Conservation (phyloP, 225 moss, liverwort and hornwort species). For the Polytrichum formosum region DNA sequence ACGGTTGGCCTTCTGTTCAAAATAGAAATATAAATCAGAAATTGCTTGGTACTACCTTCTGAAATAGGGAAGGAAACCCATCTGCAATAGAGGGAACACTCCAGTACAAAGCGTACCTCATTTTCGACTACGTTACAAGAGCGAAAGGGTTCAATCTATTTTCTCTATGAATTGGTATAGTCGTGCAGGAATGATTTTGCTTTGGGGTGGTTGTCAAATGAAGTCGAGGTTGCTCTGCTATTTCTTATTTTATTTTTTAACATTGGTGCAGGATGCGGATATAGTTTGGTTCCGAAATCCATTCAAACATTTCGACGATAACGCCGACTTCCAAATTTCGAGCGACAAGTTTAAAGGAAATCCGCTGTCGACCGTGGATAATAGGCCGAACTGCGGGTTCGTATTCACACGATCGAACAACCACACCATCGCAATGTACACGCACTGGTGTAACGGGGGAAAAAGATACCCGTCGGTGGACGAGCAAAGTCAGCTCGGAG, state of each 20-base stretch:
- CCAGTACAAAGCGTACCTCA: too few relatives aligned
- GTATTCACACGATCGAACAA: slow-evolving; percentile 54
- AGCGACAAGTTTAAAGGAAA: slow-evolving; percentile 57
- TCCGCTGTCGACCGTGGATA: slow-evolving; percentile 13
- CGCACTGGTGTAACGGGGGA: slow-evolving; percentile 58
- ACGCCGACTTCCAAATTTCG: slow-evolving; percentile 72
- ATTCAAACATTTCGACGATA: slow-evolving; percentile 35
- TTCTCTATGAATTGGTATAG: not conserved
- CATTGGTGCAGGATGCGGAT: slow-evolving; percentile 70
- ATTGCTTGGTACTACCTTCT: too few relatives aligned
- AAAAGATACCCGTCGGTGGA: slow-evolving; percentile 30
- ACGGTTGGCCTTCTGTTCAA: not conserved
- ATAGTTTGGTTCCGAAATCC: slow-evolving; percentile 83
- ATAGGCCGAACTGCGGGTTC: slow-evolving; percentile 77
- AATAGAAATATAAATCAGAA: not conserved
- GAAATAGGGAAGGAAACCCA: not conserved
- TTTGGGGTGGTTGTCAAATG: not conserved
- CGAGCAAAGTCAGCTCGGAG: slow-evolving; percentile 58
- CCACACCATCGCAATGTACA: slow-evolving; percentile 67
- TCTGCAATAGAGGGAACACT: too few relatives aligned
- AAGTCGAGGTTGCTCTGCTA: not conserved
- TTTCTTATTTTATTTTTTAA: not conserved
- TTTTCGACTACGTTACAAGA: not conserved
- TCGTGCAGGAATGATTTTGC: not conserved
- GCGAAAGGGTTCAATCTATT: not conserved